Base-by-base conservation (phyloP, 257 asterid species). In the Gentiana macrophylla region DNA sequence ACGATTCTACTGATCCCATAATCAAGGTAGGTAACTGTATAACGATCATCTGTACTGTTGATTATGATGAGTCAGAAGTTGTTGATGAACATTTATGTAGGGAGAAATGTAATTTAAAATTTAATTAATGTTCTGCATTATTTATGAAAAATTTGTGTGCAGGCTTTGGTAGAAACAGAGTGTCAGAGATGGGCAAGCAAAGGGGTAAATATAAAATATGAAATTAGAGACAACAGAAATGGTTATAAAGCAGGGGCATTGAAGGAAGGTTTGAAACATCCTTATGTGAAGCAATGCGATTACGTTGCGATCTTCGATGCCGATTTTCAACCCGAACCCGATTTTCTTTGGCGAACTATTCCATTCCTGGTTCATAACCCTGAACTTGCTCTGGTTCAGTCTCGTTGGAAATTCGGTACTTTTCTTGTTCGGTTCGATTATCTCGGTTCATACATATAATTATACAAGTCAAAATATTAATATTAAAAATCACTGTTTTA, bases 201-300 rank as follows among this genome's bases (percentile, higher is more conserved):
- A 71, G 98, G 98, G 12, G 83, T 91, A 43, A 91, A 87, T 56
- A 87, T 91, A 4, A 91, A 84, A 70, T 91, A 91, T 61, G 95
- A 91, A 65, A 84, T 87, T 52, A 79, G 98, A 6, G 88, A 82
- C 77, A 91, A 83, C 67, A 73, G 98, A 50, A 83, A 72, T 61
- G 98, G 98, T 3, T 91, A 91, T 81, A 91, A 91, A 81, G 93
- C 98, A 1, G 98, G 98, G 32, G 98, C 98, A 2, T 70, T 91
- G 2, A 91, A 91, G 56, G 74, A 82, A 64, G 98, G 98, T 3
- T 72, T 91, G 37, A 84, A 64, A 12, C 95, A 77, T 56, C 12
- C 79, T 3, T 91, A 91, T 49, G 95, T 81, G 12, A 91, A 83
- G 50, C 83, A 80, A 48, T 91, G 98, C 32, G 97, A 91, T 41